These are phyloP conservation scores for Boletus sensibilis DNA, from an alignment of 768 basidiomycete genomes.

Conservation along the genomic window DNA sequence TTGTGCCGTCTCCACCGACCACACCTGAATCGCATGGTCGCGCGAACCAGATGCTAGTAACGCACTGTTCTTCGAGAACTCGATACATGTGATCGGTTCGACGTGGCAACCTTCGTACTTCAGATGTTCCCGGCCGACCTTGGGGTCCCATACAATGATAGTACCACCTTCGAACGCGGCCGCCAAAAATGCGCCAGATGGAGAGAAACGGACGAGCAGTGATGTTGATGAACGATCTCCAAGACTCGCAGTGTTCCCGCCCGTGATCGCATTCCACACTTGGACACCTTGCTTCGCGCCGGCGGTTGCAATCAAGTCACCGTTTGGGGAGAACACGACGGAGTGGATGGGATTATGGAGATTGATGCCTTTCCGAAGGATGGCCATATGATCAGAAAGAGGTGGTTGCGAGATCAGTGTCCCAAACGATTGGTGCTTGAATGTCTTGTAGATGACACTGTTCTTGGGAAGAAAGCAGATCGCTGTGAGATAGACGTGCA, in stretches of 20 bases:
- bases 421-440: slow-evolving; percentile 6
- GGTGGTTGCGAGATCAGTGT: background rate
- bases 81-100: slow-evolving; percentile 18
- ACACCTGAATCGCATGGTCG: slow-evolving; percentile 20
- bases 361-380: background rate
- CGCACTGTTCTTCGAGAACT: slow-evolving; percentile 14
- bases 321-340: slow-evolving; percentile 13
- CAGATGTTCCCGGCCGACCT: slow-evolving; percentile 16
- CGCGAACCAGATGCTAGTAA: slow-evolving; percentile 21
- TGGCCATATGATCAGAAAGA: background rate
- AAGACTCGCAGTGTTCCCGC: slow-evolving; percentile 20
- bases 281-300: slow-evolving; percentile 17
- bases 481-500: slow-evolving; percentile 19
- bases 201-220: slow-evolving; percentile 18
- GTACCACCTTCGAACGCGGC: slow-evolving; percentile 17
- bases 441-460: slow-evolving; percentile 6
- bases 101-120: slow-evolving; percentile 13
- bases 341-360: slow-evolving; percentile 13
- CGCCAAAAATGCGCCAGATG: slow-evolving; percentile 20
- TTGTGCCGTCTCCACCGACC: slow-evolving; percentile 21
- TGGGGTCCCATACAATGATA: slow-evolving; percentile 23
- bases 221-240: slow-evolving; percentile 13
- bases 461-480: background rate
- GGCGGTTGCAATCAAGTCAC: slow-evolving; percentile 15
- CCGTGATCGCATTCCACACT: slow-evolving; percentile 23